Percentiles rank a stretch among this genome's conserved stretches.
Evolutionary conservation across 768 basidiomycete species (phyloP).

Genomic region (Mycena olivaceomarginata): DNA sequence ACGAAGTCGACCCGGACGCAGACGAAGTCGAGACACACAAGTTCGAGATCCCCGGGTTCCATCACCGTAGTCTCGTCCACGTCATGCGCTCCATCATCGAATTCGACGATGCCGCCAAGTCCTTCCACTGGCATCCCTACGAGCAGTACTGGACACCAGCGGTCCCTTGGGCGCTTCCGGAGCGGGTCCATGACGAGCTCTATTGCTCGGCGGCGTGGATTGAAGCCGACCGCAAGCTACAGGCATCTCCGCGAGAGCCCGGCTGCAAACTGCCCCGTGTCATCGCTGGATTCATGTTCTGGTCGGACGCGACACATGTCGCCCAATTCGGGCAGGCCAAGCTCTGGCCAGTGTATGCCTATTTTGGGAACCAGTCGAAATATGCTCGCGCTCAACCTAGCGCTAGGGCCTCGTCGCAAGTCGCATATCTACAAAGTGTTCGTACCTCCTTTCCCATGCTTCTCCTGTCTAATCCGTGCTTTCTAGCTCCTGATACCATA

Average conservation of each 20-base stretch:
- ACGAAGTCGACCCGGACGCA: slow-evolving; percentile 34
- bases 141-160: slow-evolving; percentile 49
- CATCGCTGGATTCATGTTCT: slow-evolving; percentile 38
- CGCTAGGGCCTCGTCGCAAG: slow-evolving; percentile 20
- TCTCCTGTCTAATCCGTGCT: neutral
- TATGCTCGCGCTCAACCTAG: slow-evolving; percentile 51
- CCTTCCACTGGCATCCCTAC: slow-evolving; percentile 53
- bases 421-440: slow-evolving; percentile 19
- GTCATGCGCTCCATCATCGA: slow-evolving; percentile 27
- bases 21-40: slow-evolving; percentile 37
- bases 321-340: slow-evolving; percentile 44
- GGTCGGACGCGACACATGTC: slow-evolving; percentile 41
- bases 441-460: neutral
- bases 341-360: slow-evolving; percentile 48
- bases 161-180: slow-evolving; percentile 25
- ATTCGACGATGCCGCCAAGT: slow-evolving; percentile 38
- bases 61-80: slow-evolving; percentile 47
- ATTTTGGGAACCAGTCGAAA: slow-evolving; percentile 45
- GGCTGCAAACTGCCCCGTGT: slow-evolving; percentile 45
- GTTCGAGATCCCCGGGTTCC: slow-evolving; percentile 43
- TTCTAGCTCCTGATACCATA: slow-evolving; percentile 15
- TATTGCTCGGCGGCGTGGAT: slow-evolving; percentile 45
- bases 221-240: slow-evolving; percentile 48
- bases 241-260: slow-evolving; percentile 43
- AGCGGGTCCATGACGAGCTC: slow-evolving; percentile 47